Evolutionary conservation across 306 rosid species (phyloP), one percentile per base, ranked within the genome.

Genomic region (Quercus variabilis): DNA sequence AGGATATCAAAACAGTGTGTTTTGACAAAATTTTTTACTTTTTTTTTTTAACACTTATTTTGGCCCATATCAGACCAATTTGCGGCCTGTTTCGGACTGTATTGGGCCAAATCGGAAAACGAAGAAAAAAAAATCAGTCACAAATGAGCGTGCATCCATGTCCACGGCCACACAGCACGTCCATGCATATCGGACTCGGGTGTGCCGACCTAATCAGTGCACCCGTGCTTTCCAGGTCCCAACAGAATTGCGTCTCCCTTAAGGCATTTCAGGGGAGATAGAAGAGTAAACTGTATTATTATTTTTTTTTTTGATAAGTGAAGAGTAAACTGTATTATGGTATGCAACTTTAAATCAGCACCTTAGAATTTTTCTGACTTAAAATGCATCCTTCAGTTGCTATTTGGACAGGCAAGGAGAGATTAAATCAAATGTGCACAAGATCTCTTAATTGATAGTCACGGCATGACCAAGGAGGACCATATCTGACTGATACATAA

Each of bases 181-280:
- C 12, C 1, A 1, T 41, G 46, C 0, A 3, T 41, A 41, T 41
- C 11, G 12, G 46, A 41, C 46, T 41, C 12, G 3, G 12, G 46
- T 41, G 46, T 11, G 46, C 46, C 11, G 1, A 41, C 46, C 46
- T 7, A 38, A 38, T 38, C 11, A 1, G 46, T 2, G 46, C 46
- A 38, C 10, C 11, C 10, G 3, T 38, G 46, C 3, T 38, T 38
- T 41, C 3, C 46, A 41, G 46, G 46, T 11, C 11, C 65, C 80
- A 79, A 74, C 71, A 72, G 26, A 78, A 75, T 67, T 71, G 52
- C 21, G 3, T 55, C 81, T 28, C 57, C 81, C 9, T 17, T 3
- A 17, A 63, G 41, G 65, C 69, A 71, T 63, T 33, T 49, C 69
- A 59, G 46, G 4, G 23, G 21, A 35, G 70, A 69, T 33, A 38